phyloP scores from a whole-genome alignment of 2,329 filamentous ascomycete species.

The Aspergillus hortae region DNA sequence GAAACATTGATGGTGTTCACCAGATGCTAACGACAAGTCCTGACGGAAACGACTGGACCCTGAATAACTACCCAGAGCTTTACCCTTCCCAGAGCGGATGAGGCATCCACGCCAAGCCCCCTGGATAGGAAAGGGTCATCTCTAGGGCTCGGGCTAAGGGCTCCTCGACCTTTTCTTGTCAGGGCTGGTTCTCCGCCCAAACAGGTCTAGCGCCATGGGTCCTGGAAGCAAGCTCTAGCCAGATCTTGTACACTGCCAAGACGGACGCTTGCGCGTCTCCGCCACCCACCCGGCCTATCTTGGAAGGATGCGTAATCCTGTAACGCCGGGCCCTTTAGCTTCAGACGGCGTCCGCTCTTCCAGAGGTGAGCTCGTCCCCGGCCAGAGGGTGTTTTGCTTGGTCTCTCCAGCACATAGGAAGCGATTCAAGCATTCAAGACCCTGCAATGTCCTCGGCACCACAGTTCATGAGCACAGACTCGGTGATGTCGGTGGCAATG shows the following conservation, averaged over 20 bases:
- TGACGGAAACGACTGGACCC: too few relatives aligned
- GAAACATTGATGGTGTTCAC: too few relatives aligned
- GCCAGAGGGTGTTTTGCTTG: not conserved
- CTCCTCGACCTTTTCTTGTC: slow-evolving; percentile 1
- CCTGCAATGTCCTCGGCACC: not conserved
- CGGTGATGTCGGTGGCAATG: slow-evolving; percentile 2
- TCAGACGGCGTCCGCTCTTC: not conserved
- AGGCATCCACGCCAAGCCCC: slow-evolving; percentile 20
- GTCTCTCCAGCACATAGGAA: not conserved
- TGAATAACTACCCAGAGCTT: not conserved
- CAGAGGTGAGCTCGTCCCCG: too few relatives aligned
- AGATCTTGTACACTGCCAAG: slow-evolving; percentile 32
- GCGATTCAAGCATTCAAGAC: not conserved
- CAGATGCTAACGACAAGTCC: too few relatives aligned
- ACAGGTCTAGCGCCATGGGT: slow-evolving; percentile 22
- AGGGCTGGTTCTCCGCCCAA: slow-evolving; percentile 10
- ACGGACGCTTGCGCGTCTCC: slow-evolving; percentile 40
- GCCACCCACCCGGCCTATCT: slow-evolving; percentile 17
- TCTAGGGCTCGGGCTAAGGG: slow-evolving; percentile 9
- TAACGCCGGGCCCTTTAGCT: slow-evolving; percentile 13
- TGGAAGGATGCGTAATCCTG: slow-evolving; percentile 16
- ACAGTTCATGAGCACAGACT: not conserved
- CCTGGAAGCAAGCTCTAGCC: slow-evolving; percentile 22
- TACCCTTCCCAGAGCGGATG: slow-evolving; percentile 4
- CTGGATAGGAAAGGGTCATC: slow-evolving; percentile 10